Percentiles rank a stretch among this genome's conserved stretches.
phyloP scores from a whole-genome alignment of 1,284 basidiomycete genomes.

The Anthracocystis walkeri region DNA sequence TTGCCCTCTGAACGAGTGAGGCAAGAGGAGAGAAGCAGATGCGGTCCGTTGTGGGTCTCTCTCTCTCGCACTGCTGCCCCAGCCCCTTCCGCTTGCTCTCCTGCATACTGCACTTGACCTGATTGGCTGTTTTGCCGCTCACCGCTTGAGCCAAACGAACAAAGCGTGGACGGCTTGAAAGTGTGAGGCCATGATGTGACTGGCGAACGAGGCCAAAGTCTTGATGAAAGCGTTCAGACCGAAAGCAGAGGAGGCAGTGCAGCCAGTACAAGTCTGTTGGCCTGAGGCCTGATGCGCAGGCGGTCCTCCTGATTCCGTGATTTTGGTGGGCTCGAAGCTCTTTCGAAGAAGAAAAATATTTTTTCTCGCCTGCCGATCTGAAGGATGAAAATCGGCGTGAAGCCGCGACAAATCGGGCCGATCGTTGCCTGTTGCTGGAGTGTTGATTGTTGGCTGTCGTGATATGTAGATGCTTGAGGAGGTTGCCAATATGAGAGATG shows the following conservation, averaged over 20 bases:
- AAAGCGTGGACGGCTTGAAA: background rate
- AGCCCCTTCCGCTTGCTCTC: background rate
- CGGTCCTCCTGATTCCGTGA: background rate
- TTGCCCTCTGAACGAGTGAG: background rate
- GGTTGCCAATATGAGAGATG: background rate
- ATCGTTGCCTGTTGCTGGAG: background rate
- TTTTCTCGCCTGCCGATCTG: background rate
- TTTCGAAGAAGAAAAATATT: slow-evolving; percentile 12
- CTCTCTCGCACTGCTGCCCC: background rate
- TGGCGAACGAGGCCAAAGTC: background rate
- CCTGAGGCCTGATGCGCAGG: no score
- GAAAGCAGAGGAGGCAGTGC: background rate
- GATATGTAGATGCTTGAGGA: background rate
- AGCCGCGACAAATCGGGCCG: background rate
- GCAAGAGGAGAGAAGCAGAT: background rate
- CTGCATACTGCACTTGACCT: background rate
- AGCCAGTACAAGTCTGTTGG: no score
- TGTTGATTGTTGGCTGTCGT: background rate
- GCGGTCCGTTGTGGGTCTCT: background rate
- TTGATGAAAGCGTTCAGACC: background rate
- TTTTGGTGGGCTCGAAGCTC: background rate
- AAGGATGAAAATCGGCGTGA: background rate
- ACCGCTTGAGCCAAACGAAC: background rate
- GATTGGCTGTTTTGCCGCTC: background rate
- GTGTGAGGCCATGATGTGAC: background rate